Evolutionary conservation across 2,329 filamentous ascomycete genomes (phyloP).

Genomic region (Exophiala lecanii-corni): DNA sequence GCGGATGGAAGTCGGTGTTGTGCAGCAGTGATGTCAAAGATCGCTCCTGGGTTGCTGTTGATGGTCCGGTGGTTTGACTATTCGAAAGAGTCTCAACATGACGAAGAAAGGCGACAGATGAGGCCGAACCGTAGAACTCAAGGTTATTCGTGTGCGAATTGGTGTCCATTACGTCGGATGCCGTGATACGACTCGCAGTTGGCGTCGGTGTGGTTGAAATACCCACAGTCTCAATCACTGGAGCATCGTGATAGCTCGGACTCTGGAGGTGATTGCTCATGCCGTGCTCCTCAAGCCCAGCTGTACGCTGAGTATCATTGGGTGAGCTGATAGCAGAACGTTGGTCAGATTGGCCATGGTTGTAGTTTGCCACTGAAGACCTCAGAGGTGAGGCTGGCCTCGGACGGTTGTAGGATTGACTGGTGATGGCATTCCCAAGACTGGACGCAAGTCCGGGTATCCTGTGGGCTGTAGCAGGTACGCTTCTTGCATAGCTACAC

Average conservation of each 20-base stretch:
- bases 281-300: background rate
- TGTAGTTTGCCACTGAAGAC: too few species aligned
- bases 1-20: constrained; percentile 42
- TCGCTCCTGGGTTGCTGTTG: constrained; percentile 27
- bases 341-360: too few species aligned
- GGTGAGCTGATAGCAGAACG: too few species aligned
- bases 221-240: background rate
- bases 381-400: background rate
- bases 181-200: constrained; percentile 13
- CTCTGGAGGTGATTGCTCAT: background rate
- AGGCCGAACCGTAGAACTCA: constrained; percentile 48
- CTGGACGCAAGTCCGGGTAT: background rate
- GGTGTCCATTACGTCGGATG: constrained; percentile 41
- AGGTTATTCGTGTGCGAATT: constrained; percentile 44
- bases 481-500: constrained; percentile 33
- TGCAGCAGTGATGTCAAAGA: constrained; percentile 44
- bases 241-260: background rate
- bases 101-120: constrained; percentile 41
- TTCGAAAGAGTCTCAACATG: constrained; percentile 34
- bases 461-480: constrained; percentile 1
- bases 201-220: background rate
- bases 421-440: background rate
- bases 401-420: background rate
- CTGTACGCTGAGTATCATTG: too few species aligned
- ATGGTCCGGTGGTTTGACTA: constrained; percentile 24